phyloP scores from a whole-genome alignment of 306 rosid species.

The Argentina anserina region DNA sequence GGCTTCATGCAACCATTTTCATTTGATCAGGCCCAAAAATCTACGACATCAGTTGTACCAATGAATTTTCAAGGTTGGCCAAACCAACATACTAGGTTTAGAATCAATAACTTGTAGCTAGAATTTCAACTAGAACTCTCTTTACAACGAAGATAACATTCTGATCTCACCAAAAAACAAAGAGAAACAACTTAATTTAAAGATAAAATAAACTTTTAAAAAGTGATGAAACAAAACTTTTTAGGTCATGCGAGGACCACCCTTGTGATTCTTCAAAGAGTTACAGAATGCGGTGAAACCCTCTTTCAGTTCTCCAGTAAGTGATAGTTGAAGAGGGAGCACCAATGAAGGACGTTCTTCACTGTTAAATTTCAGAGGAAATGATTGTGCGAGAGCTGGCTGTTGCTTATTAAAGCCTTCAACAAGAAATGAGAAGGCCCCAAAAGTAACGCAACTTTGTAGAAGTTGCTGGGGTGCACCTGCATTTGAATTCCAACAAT shows the following conservation, averaged over 20 bases:
- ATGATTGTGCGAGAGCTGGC: conserved; percentile 86
- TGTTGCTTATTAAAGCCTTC: conserved; percentile 93
- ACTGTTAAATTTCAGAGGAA: conserved; percentile 38
- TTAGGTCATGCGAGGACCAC: conserved; percentile 40
- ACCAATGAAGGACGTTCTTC: conserved; percentile 36
- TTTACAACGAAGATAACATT: conserved; percentile 22
- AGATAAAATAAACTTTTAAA: conserved; percentile 5
- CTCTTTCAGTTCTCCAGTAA: conserved; percentile 70
- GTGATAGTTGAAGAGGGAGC: conserved; percentile 75
- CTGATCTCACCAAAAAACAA: conserved; percentile 15
- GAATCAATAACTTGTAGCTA: background rate
- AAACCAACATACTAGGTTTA: background rate
- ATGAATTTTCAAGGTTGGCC: background rate
- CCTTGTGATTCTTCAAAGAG: conserved; percentile 58
- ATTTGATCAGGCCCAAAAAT: background rate
- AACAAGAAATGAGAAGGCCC: conserved; percentile 82
- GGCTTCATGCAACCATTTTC: background rate
- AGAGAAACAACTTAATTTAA: background rate
- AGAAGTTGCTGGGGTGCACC: conserved; percentile 96
- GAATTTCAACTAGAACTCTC: conserved; percentile 8
- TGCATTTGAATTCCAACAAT: conserved; percentile 21
- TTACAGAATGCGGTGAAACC: conserved; percentile 61
- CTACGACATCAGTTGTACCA: background rate
- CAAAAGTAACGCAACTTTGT: conserved; percentile 90
- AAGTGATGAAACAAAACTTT: conserved; percentile 12